Percentiles rank a stretch among this genome's conserved stretches.
phyloP scores from a whole-genome alignment of 2,329 filamentous ascomycete genomes.

The Pezicula carpinea region DNA sequence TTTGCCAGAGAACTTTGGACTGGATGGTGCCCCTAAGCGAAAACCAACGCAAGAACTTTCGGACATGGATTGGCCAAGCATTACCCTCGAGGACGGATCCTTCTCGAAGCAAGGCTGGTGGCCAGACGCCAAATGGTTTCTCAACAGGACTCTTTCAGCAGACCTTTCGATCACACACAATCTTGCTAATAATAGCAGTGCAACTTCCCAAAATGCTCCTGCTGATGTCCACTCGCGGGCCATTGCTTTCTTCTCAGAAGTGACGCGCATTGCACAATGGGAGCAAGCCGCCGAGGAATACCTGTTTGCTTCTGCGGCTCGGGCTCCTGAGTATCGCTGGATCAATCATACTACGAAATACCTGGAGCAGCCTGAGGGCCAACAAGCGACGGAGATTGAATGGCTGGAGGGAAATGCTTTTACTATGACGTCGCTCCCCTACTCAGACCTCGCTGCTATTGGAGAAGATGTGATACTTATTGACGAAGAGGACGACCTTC shows the following conservation, averaged over 20 bases:
- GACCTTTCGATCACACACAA: conserved; percentile 26
- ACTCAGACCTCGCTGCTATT: conserved; percentile 31
- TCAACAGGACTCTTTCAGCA: conserved; percentile 29
- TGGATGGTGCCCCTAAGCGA: neutral
- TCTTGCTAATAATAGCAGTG: conserved; percentile 21
- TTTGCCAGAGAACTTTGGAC: conserved; percentile 13
- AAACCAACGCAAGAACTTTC: no score
- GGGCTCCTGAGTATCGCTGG: conserved; percentile 34
- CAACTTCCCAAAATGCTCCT: neutral
- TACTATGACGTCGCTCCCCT: conserved; percentile 37
- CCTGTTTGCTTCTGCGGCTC: conserved; percentile 28
- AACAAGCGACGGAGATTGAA: conserved; percentile 19
- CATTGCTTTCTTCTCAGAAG: conserved; percentile 26
- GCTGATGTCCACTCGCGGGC: neutral
- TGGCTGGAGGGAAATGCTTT: conserved; percentile 38
- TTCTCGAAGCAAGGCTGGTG: conserved; percentile 41
- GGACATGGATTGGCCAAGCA: no score
- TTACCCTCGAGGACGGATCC: conserved; percentile 25
- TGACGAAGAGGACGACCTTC: neutral
- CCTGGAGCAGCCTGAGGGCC: conserved; percentile 13
- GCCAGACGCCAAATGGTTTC: conserved; percentile 34
- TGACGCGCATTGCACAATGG: conserved; percentile 40
- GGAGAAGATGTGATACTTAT: conserved; percentile 6
- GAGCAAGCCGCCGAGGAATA: conserved; percentile 37
- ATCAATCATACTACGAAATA: conserved; percentile 29